Base-by-base conservation (phyloP, 768 basidiomycete genomes). In the Pholiota conissans region DNA sequence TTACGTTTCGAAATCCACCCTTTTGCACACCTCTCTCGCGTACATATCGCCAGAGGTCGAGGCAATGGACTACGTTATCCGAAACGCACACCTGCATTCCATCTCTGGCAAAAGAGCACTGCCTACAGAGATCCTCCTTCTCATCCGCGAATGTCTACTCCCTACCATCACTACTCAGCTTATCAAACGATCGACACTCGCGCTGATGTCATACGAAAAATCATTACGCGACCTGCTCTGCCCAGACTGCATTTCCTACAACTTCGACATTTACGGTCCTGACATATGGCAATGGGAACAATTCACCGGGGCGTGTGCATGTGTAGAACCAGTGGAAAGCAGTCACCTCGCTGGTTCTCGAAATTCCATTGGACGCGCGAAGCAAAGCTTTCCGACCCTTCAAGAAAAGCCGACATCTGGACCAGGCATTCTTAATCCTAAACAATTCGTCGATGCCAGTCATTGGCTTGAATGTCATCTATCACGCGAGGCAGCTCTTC, bases 271-370 rank as follows among this genome's bases (percentile, higher is more conserved):
- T 24, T 84, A 78, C 59, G 83, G 83, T 1, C 71, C 72, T 28
- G 76, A 80, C 58, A 71, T 84, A 8, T 82, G 79, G 66, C 74
- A 79, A 46, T 85, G 83, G 83, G 78, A 79, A 42, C 77, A 80
- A 54, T 79, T 82, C 53, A 75, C 72, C 47, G 74, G 81, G 1
- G 73, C 78, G 14, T 85, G 84, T 63, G 70, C 71, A n/a, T 84
- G 83, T 64, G 55, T 64, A 39, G 63, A 67, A 39, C 62, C 67
- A 50, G 66, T 65, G 27, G 46, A 42, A 20, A 52, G 46, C 7
- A 16, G 30, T 24, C 18, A n/a, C 5, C 28, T 27, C 37, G 29
- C 18, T 27, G 52, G 39, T 39, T 52, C 52, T 42, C 52, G 52
- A 42, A 52, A 49, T 50, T 40, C 37, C 30, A 39, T 24, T 34